phyloP scores from a whole-genome alignment of 164 flowering plant species.

The Sextonia rubra region DNA sequence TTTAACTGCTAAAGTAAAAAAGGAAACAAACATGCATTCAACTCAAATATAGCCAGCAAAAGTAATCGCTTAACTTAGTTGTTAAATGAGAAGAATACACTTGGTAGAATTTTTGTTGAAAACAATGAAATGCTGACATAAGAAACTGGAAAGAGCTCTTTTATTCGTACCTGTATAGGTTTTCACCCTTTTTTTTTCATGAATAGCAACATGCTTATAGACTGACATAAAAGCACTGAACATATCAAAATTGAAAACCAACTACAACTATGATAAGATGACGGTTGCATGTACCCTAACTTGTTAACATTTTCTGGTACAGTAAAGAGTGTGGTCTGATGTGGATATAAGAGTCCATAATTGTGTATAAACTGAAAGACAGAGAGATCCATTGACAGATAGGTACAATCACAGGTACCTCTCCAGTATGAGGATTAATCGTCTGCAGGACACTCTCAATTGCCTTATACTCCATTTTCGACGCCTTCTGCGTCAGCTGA shows the following conservation, averaged over 20 bases:
- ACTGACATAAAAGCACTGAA: too few relatives aligned
- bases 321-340: too few relatives aligned
- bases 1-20: not conserved
- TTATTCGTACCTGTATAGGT: too few relatives aligned
- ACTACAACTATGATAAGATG: too few relatives aligned
- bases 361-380: not conserved
- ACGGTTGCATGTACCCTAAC: too few relatives aligned
- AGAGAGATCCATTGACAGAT: not conserved
- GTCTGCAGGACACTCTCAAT: constrained; percentile 97
- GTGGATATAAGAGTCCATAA: too few relatives aligned
- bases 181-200: too few relatives aligned
- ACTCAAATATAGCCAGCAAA: not conserved
- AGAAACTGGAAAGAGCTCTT: not conserved
- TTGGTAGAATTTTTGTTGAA: not conserved
- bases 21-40: not conserved
- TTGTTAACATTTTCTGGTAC: too few relatives aligned
- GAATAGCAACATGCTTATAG: too few relatives aligned
- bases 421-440: constrained; percentile 90
- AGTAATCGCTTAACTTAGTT: not conserved
- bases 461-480: constrained; percentile 96
- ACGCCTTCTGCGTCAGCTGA: constrained; percentile 91
- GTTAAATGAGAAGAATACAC: not conserved
- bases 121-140: not conserved
- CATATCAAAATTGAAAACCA: too few relatives aligned
- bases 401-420: constrained; percentile 38